Conservation (phyloP, 2,329 filamentous ascomycete species). For the Cladosporium sphaerospermum region DNA sequence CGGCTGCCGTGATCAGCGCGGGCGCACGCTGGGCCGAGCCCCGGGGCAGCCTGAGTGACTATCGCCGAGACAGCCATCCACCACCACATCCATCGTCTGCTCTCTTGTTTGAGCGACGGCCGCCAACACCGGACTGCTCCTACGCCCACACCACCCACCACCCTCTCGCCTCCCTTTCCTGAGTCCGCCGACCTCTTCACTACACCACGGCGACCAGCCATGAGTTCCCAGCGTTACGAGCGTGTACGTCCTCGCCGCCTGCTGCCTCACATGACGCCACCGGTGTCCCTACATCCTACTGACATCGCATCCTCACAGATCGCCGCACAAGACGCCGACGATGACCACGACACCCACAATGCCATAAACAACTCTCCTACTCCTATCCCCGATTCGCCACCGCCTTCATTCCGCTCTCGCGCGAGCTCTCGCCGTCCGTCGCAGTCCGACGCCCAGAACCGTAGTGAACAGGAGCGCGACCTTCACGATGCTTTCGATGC, state of each 20-base stretch:
- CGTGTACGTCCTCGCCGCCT: constrained; percentile 21
- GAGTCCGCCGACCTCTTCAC: no score
- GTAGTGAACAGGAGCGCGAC: constrained; percentile 63
- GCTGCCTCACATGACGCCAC: constrained; percentile 9
- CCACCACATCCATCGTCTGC: no score
- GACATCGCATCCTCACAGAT: constrained; percentile 20
- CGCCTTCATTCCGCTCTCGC: constrained; percentile 82
- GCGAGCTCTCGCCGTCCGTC: constrained; percentile 61
- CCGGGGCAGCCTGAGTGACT: no score
- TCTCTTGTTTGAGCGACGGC: no score
- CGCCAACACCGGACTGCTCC: no score
- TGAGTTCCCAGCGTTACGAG: constrained; percentile 13
- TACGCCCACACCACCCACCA: no score
- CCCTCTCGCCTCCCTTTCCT: no score
- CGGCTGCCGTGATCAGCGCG: no score
- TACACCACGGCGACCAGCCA: background rate
- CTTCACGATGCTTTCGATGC: constrained; percentile 85
- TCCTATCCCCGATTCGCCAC: constrained; percentile 43
- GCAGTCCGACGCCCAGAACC: constrained; percentile 45
- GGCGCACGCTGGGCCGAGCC: no score
- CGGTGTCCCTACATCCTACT: constrained; percentile 11
- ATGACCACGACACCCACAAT: constrained; percentile 32
- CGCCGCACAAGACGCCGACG: constrained; percentile 36
- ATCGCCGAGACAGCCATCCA: no score
- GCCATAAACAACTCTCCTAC: constrained; percentile 27